Base-by-base conservation (phyloP, 441 rosid genomes). In the Raphanus hybrid region DNA sequence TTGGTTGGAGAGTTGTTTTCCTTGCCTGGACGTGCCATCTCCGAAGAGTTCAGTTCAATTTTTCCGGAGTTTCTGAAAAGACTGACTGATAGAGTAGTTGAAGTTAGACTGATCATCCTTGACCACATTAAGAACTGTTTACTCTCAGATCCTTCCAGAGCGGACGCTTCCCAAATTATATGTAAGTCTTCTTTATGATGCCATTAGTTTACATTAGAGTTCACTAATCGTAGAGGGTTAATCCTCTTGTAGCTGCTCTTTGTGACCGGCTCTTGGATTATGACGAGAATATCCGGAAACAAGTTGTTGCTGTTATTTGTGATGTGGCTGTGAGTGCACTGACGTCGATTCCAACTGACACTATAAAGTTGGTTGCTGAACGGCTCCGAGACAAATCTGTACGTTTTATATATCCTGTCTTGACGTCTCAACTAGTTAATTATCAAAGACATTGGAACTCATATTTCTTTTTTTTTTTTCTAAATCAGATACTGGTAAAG, bases 381-480 rank as follows among this genome's bases (percentile, higher is more conserved):
- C 92, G 99, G 68, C 92, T 97, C 75, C 90, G 99, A 62, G 99
- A 97, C 84, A 97, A 94, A 91, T 89, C 98, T 75, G 99, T 97
- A 88, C 76, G 92, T 73, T 48, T 75, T 58, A 35, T 64, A 45
- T 65, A 80, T 75, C 54, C 70, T 78, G 70, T 73, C 65, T 71
- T 67, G 73, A 52, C 71, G 64, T 70, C 75, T 61, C 73, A 71
- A 29, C 52, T 67, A 74, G 63, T 50, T 69, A 67, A 35, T 32
- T 39, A 67, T 18, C 76, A 14, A 73, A 57, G 65, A 78, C 61
- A 64, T 57, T 67, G 12, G 39, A 67, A 74, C 80, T 32, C 74
- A 43, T 57, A 41, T 35, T 75, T 67, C 23, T 66, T 27, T 67
- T 10, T 79, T 64, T 27, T 16, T 75, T 64, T 32, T 16, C 39